Evolutionary conservation across 805 yeast genomes (phyloP).

Genomic region (Candida mattraensis): DNA sequence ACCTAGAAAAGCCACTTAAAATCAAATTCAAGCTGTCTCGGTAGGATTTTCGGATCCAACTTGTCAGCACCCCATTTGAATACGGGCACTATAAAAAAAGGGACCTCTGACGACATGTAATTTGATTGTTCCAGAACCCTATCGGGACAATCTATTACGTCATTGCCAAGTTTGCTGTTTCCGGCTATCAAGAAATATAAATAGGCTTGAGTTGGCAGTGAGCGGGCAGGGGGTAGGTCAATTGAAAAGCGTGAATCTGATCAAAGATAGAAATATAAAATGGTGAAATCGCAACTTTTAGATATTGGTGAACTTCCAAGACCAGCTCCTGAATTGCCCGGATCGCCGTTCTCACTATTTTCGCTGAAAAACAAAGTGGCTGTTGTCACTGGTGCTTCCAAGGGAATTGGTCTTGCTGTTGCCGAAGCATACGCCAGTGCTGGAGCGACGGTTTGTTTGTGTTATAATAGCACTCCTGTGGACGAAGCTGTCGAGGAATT

Average conservation of each 20-base stretch:
- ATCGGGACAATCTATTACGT: too few species aligned
- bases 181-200: conserved; percentile 1
- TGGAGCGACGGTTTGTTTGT: conserved; percentile 79
- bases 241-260: too few species aligned
- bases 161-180: conserved; percentile 5
- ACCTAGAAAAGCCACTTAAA: too few species aligned
- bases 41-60: too few species aligned
- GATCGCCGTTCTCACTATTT: conserved; percentile 62
- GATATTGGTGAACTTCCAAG: conserved; percentile 46
- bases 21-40: too few species aligned
- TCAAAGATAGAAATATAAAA: too few species aligned
- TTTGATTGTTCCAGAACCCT: too few species aligned
- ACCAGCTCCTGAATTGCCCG: conserved; percentile 50
- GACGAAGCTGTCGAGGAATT: conserved; percentile 59
- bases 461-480: conserved; percentile 65
- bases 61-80: too few species aligned
- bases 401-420: conserved; percentile 79
- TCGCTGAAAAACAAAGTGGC: conserved; percentile 85
- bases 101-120: background rate
- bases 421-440: conserved; percentile 85
- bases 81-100: too few species aligned
- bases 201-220: too few species aligned
- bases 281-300: conserved; percentile 12
- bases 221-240: too few species aligned
- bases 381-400: conserved; percentile 78